These are phyloP conservation scores for Aspergillus fumigatus DNA, from an alignment of 2,329 filamentous ascomycete species.

Conservation along the genomic window DNA sequence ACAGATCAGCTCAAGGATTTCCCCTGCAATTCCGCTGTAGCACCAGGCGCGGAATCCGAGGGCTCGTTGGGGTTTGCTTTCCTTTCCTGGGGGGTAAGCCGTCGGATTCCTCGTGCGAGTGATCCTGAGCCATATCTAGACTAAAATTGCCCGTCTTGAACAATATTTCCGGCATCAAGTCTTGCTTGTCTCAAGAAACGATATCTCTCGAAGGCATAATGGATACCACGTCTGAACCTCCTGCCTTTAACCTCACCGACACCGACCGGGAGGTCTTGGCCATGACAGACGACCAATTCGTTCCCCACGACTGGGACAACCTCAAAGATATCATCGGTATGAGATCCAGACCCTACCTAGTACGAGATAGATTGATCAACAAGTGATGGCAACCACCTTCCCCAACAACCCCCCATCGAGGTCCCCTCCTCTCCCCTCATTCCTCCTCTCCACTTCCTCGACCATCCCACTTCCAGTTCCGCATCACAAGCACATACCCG, in stretches of 20 bases:
- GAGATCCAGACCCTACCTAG: slow-evolving; percentile 7
- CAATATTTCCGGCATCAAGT: slow-evolving; percentile 11
- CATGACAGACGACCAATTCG: slow-evolving; percentile 50
- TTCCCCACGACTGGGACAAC: slow-evolving; percentile 50
- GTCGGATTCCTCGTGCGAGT: neutral
- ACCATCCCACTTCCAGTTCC: neutral
- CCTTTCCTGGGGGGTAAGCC: slow-evolving; percentile 12
- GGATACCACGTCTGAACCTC: slow-evolving; percentile 7
- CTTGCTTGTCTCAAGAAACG: neutral
- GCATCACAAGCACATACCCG: neutral
- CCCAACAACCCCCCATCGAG: neutral
- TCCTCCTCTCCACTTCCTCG: neutral
- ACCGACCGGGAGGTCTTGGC: slow-evolving; percentile 47
- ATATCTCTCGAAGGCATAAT: neutral
- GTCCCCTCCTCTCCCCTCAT: slow-evolving; percentile 3
- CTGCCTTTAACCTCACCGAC: slow-evolving; percentile 47
- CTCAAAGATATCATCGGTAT: slow-evolving; percentile 50
- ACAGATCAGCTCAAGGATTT: neutral
- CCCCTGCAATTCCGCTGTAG: neutral
- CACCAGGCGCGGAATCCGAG: neutral
- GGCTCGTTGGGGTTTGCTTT: slow-evolving; percentile 3
- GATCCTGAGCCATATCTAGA: neutral
- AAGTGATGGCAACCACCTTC: neutral
- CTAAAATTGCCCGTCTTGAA: slow-evolving; percentile 9
- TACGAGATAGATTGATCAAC: neutral